A percentile compares a stretch with the other conserved stretches of the same genome.
These are phyloP conservation scores for Esteya vermicola DNA, from an alignment of 2,329 filamentous ascomycete species.

Conservation along the genomic window DNA sequence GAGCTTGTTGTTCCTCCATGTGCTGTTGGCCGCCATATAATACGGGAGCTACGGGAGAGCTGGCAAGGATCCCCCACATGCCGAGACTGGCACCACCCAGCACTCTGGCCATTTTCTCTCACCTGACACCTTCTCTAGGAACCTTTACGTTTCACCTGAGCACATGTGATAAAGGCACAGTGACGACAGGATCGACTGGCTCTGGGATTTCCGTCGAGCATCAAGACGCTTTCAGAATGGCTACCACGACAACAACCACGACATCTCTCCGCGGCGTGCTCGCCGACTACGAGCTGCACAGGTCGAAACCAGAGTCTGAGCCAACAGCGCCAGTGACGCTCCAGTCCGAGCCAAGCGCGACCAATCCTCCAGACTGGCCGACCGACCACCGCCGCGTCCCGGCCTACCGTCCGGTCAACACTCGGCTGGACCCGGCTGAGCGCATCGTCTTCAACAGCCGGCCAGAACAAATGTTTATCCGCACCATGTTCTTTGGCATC, in stretches of 20 bases:
- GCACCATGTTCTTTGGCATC: constrained; percentile 14
- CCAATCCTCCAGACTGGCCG: constrained; percentile 11
- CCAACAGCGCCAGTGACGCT: too few relatives aligned
- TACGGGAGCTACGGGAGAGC: too few relatives aligned
- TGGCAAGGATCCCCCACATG: background rate
- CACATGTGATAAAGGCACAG: too few relatives aligned
- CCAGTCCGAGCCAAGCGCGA: background rate
- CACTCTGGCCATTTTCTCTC: background rate
- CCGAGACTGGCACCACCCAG: background rate
- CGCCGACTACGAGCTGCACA: constrained; percentile 15
- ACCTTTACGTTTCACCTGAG: too few relatives aligned
- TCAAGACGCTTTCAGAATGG: constrained; percentile 10
- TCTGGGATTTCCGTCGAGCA: too few relatives aligned
- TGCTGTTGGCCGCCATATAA: too few relatives aligned
- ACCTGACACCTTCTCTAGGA: too few relatives aligned
- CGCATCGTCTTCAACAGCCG: constrained; percentile 9
- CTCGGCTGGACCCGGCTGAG: constrained; percentile 9
- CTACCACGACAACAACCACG: background rate
- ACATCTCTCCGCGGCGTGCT: constrained; percentile 7
- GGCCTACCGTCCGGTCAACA: constrained; percentile 12
- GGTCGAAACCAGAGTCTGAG: background rate
- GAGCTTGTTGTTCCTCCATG: too few relatives aligned
- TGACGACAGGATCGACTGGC: too few relatives aligned
- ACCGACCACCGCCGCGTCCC: constrained; percentile 12
- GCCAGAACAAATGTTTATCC: constrained; percentile 11